Conservation (phyloP, 2,329 filamentous ascomycete species). For the Diplodia scrobiculata region DNA sequence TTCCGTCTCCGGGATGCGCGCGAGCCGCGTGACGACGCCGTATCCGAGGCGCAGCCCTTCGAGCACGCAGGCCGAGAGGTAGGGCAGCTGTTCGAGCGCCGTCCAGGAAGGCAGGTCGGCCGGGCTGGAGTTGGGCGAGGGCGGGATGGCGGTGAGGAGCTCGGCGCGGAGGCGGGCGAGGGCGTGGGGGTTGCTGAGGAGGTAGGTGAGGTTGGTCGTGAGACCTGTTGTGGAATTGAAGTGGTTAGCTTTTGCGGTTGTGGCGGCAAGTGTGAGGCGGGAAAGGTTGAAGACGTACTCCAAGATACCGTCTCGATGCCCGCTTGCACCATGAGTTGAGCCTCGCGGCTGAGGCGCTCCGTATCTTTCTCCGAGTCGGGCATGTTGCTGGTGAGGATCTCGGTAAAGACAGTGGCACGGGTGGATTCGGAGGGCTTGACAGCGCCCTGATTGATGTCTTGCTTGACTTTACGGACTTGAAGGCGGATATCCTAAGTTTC, state of each 20-base stretch:
- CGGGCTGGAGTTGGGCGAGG: constrained; percentile 32
- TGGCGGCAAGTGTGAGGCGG: not conserved
- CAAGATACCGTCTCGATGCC: constrained; percentile 38
- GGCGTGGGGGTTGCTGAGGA: constrained; percentile 36
- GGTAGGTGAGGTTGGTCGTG: constrained; percentile 37
- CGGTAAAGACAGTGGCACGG: constrained; percentile 16
- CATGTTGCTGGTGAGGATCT: constrained; percentile 11
- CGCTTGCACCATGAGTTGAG: constrained; percentile 38
- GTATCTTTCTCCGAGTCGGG: constrained; percentile 41
- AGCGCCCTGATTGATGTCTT: not conserved
- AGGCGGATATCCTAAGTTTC: constrained; percentile 2
- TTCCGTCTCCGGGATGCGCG: not conserved
- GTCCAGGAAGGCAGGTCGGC: not conserved
- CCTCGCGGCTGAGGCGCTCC: constrained; percentile 40
- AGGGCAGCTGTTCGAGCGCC: constrained; percentile 29
- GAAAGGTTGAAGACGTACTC: not conserved
- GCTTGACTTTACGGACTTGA: constrained; percentile 1
- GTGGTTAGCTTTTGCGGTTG: not conserved
- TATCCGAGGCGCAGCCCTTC: constrained; percentile 45
- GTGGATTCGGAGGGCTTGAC: not conserved
- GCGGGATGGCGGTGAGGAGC: constrained; percentile 34
- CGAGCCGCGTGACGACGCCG: constrained; percentile 43
- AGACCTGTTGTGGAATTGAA: constrained; percentile 31
- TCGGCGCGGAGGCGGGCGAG: constrained; percentile 36
- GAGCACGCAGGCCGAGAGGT: constrained; percentile 31